Percentiles rank a stretch among this genome's conserved stretches.
phyloP scores from a whole-genome alignment of 2,329 filamentous ascomycete species.

The Tolypocladium tropicale region DNA sequence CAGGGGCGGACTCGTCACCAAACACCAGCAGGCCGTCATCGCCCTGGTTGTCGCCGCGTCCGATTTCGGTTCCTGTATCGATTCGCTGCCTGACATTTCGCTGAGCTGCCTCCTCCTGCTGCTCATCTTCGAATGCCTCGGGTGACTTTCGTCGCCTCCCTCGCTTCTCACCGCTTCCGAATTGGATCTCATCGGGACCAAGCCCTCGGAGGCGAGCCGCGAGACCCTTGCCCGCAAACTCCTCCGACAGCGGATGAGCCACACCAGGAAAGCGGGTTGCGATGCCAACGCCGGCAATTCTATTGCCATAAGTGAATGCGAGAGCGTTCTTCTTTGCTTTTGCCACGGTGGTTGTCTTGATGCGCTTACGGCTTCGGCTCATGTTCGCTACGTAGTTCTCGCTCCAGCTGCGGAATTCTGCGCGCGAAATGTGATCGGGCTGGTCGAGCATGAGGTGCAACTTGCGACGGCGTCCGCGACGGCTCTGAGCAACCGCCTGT shows the following conservation, averaged over 20 bases:
- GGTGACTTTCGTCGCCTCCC: conserved; percentile 30
- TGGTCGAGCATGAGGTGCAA: conserved; percentile 18
- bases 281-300: conserved; percentile 22
- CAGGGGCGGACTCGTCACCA: conserved; percentile 38
- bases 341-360: conserved; percentile 12
- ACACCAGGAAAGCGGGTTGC: conserved; percentile 14
- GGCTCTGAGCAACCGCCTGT: conserved; percentile 9
- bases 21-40: conserved; percentile 20
- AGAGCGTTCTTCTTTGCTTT: conserved; percentile 29
- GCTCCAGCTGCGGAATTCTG: conserved; percentile 29
- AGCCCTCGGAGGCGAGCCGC: conserved; percentile 19
- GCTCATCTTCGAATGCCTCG: conserved; percentile 31
- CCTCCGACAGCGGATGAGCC: conserved; percentile 30
- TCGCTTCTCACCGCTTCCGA: conserved; percentile 6
- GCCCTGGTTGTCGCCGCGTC: conserved; percentile 10
- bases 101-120: conserved; percentile 5
- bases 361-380: conserved; percentile 21
- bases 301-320: conserved; percentile 19
- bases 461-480: conserved; percentile 15
- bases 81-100: conserved; percentile 29
- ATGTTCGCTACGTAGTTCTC: conserved; percentile 44
- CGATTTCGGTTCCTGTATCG: conserved; percentile 17
- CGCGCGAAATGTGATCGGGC: conserved; percentile 22
- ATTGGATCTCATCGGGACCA: conserved; percentile 9
- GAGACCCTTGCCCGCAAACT: conserved; percentile 34